These are phyloP conservation scores for Sungouiella blattae DNA, from an alignment of 805 yeast genomes.

Conservation along the genomic window DNA sequence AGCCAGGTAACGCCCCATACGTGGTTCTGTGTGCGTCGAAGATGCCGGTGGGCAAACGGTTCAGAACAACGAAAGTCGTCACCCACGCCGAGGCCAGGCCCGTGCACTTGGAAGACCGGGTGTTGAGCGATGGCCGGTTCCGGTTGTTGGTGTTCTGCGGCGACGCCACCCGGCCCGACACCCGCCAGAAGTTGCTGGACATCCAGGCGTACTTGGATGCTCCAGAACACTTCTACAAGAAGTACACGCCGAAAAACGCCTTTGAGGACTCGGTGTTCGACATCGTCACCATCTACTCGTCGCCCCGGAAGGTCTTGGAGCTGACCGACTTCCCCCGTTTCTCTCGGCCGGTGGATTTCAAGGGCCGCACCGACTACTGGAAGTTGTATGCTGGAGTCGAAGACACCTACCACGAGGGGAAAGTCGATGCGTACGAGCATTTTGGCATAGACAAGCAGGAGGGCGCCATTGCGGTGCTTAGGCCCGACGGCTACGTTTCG, in stretches of 20 bases:
- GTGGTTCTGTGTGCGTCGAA: slow-evolving; percentile 15
- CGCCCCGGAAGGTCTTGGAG: slow-evolving; percentile 15
- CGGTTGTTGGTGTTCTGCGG: slow-evolving; percentile 25
- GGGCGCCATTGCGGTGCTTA: slow-evolving; percentile 23
- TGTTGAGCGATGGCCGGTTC: slow-evolving; percentile 28
- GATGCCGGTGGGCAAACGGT: slow-evolving; percentile 22
- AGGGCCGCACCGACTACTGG: slow-evolving; percentile 25
- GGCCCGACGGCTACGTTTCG: slow-evolving; percentile 31
- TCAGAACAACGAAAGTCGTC: slow-evolving; percentile 19
- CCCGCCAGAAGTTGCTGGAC: slow-evolving; percentile 5
- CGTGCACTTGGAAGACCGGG: slow-evolving; percentile 16
- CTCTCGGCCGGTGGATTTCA: slow-evolving; percentile 20
- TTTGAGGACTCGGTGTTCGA: slow-evolving; percentile 20
- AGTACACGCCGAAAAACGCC: slow-evolving; percentile 23
- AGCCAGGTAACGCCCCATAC: slow-evolving; percentile 6
- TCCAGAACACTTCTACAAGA: slow-evolving; percentile 11
- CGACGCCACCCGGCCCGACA: slow-evolving; percentile 11
- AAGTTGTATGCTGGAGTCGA: slow-evolving; percentile 23
- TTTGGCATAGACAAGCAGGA: slow-evolving; percentile 23
- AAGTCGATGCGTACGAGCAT: slow-evolving; percentile 19
- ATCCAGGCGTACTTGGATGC: slow-evolving; percentile 9
- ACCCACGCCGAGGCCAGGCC: slow-evolving; percentile 25
- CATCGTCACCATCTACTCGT: slow-evolving; percentile 20
- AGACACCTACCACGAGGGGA: slow-evolving; percentile 25
- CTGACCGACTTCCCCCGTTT: slow-evolving; percentile 23